Evolutionary conservation across 208 protist species (phyloP).

Genomic region (Acanthamoeba comandoni): DNA sequence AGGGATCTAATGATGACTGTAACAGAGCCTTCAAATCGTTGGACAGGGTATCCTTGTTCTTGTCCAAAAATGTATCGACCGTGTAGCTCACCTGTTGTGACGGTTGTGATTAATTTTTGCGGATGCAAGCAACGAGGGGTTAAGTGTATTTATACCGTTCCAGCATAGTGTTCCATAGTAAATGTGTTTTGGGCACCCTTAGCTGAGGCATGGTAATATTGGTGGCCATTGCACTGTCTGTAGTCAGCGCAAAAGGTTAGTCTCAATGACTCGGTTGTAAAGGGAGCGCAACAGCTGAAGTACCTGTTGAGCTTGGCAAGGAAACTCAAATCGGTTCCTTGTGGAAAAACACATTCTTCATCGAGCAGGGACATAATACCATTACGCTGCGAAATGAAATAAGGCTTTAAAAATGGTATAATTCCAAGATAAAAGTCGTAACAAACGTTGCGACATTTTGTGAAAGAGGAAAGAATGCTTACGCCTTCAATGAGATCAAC

Average conservation of each 20-base stretch:
- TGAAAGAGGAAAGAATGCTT: constrained; percentile 2
- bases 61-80: constrained; percentile 92
- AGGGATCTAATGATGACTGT: background rate
- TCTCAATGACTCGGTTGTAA: too few species aligned
- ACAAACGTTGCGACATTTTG: too few species aligned
- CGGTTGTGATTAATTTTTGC: too few species aligned
- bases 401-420: too few species aligned
- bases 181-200: constrained; percentile 87
- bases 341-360: constrained; percentile 89
- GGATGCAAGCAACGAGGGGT: too few species aligned
- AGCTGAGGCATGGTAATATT: constrained; percentile 49
- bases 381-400: constrained; percentile 87
- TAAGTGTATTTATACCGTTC: too few species aligned
- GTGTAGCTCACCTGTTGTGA: constrained; percentile 80
- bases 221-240: constrained; percentile 56
- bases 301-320: constrained; percentile 90
- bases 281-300: too few species aligned
- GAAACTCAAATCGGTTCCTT: constrained; percentile 94
- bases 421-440: too few species aligned
- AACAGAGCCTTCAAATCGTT: constrained; percentile 71
- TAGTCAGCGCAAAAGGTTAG: too few species aligned
- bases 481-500: constrained; percentile 94
- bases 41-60: constrained; percentile 92
- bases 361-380: constrained; percentile 93
- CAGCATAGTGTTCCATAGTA: constrained; percentile 95